Percentiles rank a stretch among this genome's conserved stretches.
Conservation (phyloP, 148 eudicot species). For the Hydrangea macrophylla region DNA sequence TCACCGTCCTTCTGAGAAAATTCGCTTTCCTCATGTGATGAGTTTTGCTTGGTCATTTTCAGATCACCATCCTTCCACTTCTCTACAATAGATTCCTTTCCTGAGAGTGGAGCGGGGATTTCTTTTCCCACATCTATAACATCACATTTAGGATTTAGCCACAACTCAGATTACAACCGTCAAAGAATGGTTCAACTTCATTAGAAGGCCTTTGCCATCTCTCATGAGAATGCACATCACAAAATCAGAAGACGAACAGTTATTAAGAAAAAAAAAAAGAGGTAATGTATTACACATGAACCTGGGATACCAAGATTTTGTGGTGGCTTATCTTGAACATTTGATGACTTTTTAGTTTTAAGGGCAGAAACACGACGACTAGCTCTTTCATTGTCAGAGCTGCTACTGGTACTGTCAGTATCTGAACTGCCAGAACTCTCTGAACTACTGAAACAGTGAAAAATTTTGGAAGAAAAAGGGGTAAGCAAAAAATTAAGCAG, state of each 20-base stretch:
- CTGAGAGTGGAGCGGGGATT: conserved; percentile 26
- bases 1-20: conserved; percentile 29
- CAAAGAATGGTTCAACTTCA: not conserved
- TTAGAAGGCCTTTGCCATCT: not conserved
- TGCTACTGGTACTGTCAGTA: conserved; percentile 41
- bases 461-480: not conserved
- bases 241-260: not conserved
- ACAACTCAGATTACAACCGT: conserved; percentile 9
- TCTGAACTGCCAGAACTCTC: conserved; percentile 67
- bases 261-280: not conserved
- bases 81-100: conserved; percentile 16
- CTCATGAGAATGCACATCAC: not conserved
- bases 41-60: conserved; percentile 22
- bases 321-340: conserved; percentile 22
- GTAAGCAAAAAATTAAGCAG: conserved; percentile 2
- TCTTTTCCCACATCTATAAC: conserved; percentile 35
- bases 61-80: conserved; percentile 27
- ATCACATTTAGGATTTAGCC: conserved; percentile 17
- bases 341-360: conserved; percentile 25
- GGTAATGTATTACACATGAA: not conserved
- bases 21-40: conserved; percentile 45
- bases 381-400: conserved; percentile 61
- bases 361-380: conserved; percentile 39
- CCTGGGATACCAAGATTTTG: conserved; percentile 25
- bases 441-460: conserved; percentile 45